These are phyloP conservation scores for Straminergon stramineum DNA, from an alignment of 225 moss, liverwort and hornwort species.

Conservation along the genomic window DNA sequence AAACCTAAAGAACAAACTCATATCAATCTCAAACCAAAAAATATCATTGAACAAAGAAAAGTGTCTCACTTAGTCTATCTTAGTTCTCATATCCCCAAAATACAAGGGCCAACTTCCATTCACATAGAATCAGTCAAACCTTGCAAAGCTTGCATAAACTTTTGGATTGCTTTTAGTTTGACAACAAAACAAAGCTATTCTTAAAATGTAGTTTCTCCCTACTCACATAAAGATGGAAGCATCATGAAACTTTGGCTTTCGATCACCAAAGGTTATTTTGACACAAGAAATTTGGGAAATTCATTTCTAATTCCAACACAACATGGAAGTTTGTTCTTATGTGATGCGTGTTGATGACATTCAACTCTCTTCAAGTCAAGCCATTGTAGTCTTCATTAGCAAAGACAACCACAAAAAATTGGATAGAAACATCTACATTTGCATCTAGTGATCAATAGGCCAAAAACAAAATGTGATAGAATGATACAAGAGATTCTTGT, in stretches of 20 bases:
- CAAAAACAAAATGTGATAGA: neutral
- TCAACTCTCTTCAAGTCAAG: neutral
- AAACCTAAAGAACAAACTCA: neutral
- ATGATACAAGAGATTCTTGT: neutral
- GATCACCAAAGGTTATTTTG: neutral
- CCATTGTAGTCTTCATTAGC: neutral
- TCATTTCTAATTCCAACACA: fast-evolving
- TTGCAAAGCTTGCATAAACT: neutral
- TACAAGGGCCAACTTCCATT: no score
- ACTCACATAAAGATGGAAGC: neutral
- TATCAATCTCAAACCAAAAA: neutral
- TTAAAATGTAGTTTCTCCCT: neutral
- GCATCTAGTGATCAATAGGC: neutral
- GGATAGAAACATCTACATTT: neutral
- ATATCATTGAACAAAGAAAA: neutral
- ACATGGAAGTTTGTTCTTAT: fast-evolving
- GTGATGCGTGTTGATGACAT: neutral
- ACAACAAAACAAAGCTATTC: neutral
- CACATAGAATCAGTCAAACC: neutral
- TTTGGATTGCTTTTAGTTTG: neutral
- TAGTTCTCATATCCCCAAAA: neutral
- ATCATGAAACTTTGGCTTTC: neutral
- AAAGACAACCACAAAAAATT: neutral
- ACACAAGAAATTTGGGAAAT: fast-evolving
- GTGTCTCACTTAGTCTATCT: neutral